Evolutionary conservation across 176 grass and related monocot genomes (phyloP).

Genomic region (Hyparrhenia diplandra): DNA sequence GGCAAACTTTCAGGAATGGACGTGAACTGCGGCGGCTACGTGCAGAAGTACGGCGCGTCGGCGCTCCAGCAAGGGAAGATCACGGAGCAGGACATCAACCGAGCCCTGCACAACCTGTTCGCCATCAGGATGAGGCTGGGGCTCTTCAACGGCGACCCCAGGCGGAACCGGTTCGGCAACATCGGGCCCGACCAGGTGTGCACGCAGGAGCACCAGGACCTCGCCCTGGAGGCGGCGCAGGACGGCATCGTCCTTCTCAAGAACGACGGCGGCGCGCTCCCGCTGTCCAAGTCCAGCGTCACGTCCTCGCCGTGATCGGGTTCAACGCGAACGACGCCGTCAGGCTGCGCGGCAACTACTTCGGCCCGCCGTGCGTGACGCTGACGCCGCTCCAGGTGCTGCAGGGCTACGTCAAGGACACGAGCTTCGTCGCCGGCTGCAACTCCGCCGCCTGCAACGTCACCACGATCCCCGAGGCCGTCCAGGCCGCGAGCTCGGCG

Average conservation of each 20-base stretch:
- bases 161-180: slow-evolving; percentile 50
- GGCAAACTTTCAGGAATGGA: slow-evolving; percentile 80
- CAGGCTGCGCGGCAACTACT: slow-evolving; percentile 71
- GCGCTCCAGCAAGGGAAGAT: slow-evolving; percentile 78
- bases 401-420: slow-evolving; percentile 58
- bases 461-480: slow-evolving; percentile 40
- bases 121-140: slow-evolving; percentile 73
- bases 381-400: slow-evolving; percentile 59
- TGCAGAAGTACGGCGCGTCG: slow-evolving; percentile 56
- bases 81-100: slow-evolving; percentile 67
- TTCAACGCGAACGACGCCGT: slow-evolving; percentile 57
- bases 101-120: slow-evolving; percentile 85
- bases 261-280: slow-evolving; percentile 59
- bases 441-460: slow-evolving; percentile 54
- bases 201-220: slow-evolving; percentile 66
- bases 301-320: slow-evolving; percentile 79
- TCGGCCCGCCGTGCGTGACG: slow-evolving; percentile 64
- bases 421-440: slow-evolving; percentile 54
- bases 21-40: slow-evolving; percentile 80
- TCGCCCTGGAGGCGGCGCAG: slow-evolving; percentile 67
- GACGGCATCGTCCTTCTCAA: slow-evolving; percentile 90
- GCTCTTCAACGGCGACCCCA: slow-evolving; percentile 72
- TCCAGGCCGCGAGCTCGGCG: slow-evolving; percentile 47
- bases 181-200: slow-evolving; percentile 74
- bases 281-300: slow-evolving; percentile 48